Percentiles rank a stretch among this genome's conserved stretches.
Conservation (phyloP, 441 rosid species). For the Sinapis alba region DNA sequence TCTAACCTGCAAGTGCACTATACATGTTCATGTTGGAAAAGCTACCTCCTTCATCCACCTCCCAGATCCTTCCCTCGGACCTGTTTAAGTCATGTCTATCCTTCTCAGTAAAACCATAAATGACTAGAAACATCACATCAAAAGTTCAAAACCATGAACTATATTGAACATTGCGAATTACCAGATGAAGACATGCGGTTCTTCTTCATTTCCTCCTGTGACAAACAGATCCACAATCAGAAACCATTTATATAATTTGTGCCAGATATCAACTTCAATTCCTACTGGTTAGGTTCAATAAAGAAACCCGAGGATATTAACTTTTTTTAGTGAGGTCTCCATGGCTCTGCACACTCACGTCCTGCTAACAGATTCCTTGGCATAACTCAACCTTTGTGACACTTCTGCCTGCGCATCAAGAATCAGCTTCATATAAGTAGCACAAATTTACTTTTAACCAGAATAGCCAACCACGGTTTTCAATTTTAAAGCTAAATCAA, state of each 20-base stretch:
- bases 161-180: constrained; percentile 30
- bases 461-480: neutral
- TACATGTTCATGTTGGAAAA: constrained; percentile 79
- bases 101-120: neutral
- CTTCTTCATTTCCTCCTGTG: constrained; percentile 97
- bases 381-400: constrained; percentile 83
- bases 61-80: constrained; percentile 72
- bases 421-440: constrained; percentile 5
- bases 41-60: constrained; percentile 94
- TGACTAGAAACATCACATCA: constrained; percentile 5
- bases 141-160: constrained; percentile 1
- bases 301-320: neutral
- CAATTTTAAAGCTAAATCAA: constrained; percentile 4
- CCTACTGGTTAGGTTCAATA: neutral
- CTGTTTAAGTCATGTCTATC: constrained; percentile 39
- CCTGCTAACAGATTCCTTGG: constrained; percentile 75
- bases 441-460: neutral
- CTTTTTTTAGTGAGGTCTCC: constrained; percentile 88
- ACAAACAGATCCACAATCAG: constrained; percentile 30
- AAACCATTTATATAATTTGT: neutral
- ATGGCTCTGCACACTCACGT: constrained; percentile 69
- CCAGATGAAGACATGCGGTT: constrained; percentile 78
- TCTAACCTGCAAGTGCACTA: constrained; percentile 91
- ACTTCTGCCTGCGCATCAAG: constrained; percentile 76
- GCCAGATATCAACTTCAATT: neutral